Base-by-base conservation (phyloP, 805 yeast genomes). In the Candida endomychidarum region DNA sequence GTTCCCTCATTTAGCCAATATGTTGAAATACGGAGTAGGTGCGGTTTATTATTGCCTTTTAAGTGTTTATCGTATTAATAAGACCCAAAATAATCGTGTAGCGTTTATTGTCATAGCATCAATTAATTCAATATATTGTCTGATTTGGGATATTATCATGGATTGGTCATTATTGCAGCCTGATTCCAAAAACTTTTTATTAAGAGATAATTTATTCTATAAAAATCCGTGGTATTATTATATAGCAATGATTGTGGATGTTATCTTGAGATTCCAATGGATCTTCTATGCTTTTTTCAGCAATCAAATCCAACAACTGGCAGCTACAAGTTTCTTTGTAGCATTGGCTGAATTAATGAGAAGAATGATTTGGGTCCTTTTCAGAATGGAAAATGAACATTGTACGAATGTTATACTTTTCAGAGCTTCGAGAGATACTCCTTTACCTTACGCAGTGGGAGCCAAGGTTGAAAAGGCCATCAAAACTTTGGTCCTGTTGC, bases 301-400 rank as follows among this genome's bases (percentile, higher is more conserved):
- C 31, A 58, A 62, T 32, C 85, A 87, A 43, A 79, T 88, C 43
- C 91, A 86, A 61, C 96, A 91, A 55, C 84, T 91, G 56, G 96
- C 96, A 0, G 76, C 78, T 16, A 83, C 96, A 2, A 82, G 96
- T 57, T 90, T 91, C 56, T 71, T 78, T 37, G 78, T 93, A 35
- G 96, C 95, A 0, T 49, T 86, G 20, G 87, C 93, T 0, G 99
- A 93, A 60, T 62, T 88, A 3, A 23, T 85, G 2, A 75, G 99
- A 57, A 73, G 99, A 56, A 84, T 87, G 50, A 66, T 91, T 10
- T 93, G 99, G 99, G 72, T 88, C 6, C 77, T 86, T 35, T 83
- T 93, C 68, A 81, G 99, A 65, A 84, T 93, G 75, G 99, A 93
- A 52, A 93, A 93, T 61, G 98, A 93, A 61, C 99, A 93, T 60